Conservation (phyloP, 768 basidiomycete genomes). For the Coprinopsis sp. region DNA sequence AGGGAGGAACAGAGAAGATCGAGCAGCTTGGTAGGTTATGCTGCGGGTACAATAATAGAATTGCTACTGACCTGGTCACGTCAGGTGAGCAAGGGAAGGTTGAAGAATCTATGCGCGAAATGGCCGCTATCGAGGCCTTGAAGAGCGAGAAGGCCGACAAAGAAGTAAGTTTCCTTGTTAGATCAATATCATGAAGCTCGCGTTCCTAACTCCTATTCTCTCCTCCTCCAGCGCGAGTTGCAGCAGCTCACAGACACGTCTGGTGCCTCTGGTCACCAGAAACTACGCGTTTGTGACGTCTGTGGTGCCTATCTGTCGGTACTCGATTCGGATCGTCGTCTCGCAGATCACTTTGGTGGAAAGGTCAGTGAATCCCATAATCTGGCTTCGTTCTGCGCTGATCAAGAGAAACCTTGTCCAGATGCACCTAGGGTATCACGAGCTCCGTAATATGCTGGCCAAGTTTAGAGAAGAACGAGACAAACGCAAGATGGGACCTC, state of each 20-base stretch:
- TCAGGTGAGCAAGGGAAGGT: conserved; percentile 98
- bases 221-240: conserved; percentile 79
- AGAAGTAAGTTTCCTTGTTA: conserved; percentile 54
- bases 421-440: conserved; percentile 99
- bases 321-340: conserved; percentile 94
- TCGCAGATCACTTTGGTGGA: conserved; percentile 99
- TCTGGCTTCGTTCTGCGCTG: conserved; percentile 11
- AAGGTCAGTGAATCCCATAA: conserved; percentile 52
- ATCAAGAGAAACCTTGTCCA: conserved; percentile 36
- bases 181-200: conserved; percentile 8
- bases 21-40: conserved; percentile 72
- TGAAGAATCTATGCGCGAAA: conserved; percentile 96
- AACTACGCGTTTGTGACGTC: conserved; percentile 98
- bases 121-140: conserved; percentile 95
- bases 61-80: conserved; percentile 7
- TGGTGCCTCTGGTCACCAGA: conserved; percentile 99
- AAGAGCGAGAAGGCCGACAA: conserved; percentile 96
- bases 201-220: conserved; percentile 12
- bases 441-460: conserved; percentile 87
- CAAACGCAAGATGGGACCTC: conserved; percentile 62
- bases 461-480: conserved; percentile 91
- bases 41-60: conserved; percentile 7
- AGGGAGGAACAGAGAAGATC: conserved; percentile 98
- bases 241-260: conserved; percentile 97
- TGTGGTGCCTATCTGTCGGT: conserved; percentile 99